Evolutionary conservation across 192 early-diverging fungal species (phyloP).

Genomic region (Diversispora eburnea): DNA sequence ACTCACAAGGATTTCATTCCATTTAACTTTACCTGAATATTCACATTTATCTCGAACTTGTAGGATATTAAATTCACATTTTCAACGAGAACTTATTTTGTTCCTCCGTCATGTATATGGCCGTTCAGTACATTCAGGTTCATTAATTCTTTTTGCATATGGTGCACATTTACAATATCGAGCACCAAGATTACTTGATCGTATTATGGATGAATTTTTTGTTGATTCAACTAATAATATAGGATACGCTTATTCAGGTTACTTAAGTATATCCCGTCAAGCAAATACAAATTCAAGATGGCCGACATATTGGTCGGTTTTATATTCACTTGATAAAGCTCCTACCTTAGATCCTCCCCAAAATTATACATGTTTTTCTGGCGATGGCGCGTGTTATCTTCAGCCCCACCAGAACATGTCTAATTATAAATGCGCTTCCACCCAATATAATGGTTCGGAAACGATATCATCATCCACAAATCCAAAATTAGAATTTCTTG

Average conservation of each 20-base stretch:
- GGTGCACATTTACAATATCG: constrained; percentile 39
- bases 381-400: background rate
- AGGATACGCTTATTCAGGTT: background rate
- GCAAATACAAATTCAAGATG: constrained; percentile 11
- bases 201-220: constrained; percentile 47
- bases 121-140: constrained; percentile 39
- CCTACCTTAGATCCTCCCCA: constrained; percentile 13
- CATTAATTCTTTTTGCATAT: constrained; percentile 43
- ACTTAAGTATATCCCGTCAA: background rate
- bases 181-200: constrained; percentile 37
- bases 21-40: constrained; percentile 36
- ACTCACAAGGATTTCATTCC: constrained; percentile 31
- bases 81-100: constrained; percentile 39
- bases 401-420: constrained; percentile 13
- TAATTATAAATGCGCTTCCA: constrained; percentile 3
- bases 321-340: constrained; percentile 26
- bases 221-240: constrained; percentile 27
- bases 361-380: constrained; percentile 14
- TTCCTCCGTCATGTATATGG: constrained; percentile 40
- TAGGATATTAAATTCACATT: constrained; percentile 27
- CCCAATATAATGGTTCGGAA: background rate
- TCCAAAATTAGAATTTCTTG: constrained; percentile 24
- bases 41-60: constrained; percentile 37
- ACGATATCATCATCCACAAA: background rate
- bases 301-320: constrained; percentile 28